Evolutionary conservation across 2,329 filamentous ascomycete species (phyloP), one percentile per base, ranked within the genome.

Genomic region (Claviceps sp.): DNA sequence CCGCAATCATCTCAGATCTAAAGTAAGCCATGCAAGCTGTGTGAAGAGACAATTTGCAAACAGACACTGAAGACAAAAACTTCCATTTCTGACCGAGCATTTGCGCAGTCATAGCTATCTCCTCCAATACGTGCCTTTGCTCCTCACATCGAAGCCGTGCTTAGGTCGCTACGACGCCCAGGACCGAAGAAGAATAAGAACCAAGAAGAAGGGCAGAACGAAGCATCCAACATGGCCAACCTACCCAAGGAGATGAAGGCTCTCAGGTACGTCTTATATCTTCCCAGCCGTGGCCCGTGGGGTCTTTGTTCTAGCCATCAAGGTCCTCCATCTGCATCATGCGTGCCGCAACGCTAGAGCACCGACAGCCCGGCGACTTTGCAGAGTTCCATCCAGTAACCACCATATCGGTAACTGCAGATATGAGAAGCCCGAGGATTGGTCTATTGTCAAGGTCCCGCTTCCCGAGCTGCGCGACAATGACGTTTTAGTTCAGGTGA

Each of bases 401-500:
- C 24, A 22, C 38, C 48, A 20, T 38, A 14, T n/a, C 26, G 30
- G 14, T 26, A 30, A 40, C 11, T 47, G 38, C 54, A 72, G 71
- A 66, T 82, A 83, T 68, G 76, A 79, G 66, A 77, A 82, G 72
- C 79, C 79, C 44, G 71, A 79, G 63, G 71, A 77, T 54, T 82
- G 76, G 67, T 71, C 72, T 57, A 74, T 84, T 54, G 79, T 84
- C 57, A 70, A 78, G 11, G 76, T 83, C 38, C 79, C 81, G 56
- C 74, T 84, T 6, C 81, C 81, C 20, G 73, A 70, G 58, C 67
- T 83, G 57, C 75, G 78, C 58, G 72, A 79, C 26, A 75, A 79
- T 54, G 79, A 83, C 65, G 70, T 82, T 57, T 67, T 82, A 59
- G 74, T 84, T 67, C 81, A 84, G 68, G 81, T 85, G 61, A 83